A percentile compares a stretch with the other conserved stretches of the same genome.
phyloP scores from a whole-genome alignment of 257 asterid genomes.

The Solanum chaucha region DNA sequence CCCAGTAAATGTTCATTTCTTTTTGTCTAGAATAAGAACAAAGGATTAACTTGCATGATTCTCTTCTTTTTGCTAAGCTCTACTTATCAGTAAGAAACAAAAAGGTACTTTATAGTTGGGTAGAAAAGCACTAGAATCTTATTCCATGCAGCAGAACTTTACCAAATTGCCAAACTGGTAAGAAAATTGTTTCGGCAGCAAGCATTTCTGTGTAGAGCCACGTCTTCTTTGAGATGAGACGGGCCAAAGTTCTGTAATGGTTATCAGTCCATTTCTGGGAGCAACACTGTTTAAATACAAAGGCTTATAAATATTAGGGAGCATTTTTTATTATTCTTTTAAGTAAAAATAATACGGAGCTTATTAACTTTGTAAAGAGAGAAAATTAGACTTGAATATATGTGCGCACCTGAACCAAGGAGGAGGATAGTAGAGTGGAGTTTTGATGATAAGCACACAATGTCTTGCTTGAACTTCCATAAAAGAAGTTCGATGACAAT shows the following conservation, averaged over 20 bases:
- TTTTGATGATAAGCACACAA: constrained; percentile 18
- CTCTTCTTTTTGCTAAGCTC: not conserved
- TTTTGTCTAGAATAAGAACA: not conserved
- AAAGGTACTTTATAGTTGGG: not conserved
- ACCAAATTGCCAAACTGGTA: constrained; percentile 80
- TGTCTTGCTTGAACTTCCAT: constrained; percentile 27
- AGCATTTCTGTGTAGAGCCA: constrained; percentile 95
- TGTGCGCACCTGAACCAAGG: constrained; percentile 90
- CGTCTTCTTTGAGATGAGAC: constrained; percentile 66
- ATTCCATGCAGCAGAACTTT: constrained; percentile 3
- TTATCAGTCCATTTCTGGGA: constrained; percentile 91
- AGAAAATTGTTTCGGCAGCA: constrained; percentile 90
- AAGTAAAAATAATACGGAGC: not conserved
- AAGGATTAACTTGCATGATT: not conserved
- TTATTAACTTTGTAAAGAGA: not conserved
- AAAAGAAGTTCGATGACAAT: constrained; percentile 30
- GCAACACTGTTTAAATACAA: constrained; percentile 47
- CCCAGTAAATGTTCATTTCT: not conserved
- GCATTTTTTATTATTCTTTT: not conserved
- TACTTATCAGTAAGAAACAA: not conserved
- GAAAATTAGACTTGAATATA: not conserved
- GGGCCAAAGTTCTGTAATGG: constrained; percentile 85
- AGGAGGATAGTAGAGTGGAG: constrained; percentile 40
- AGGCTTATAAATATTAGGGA: not conserved
- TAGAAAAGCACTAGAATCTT: not conserved